These are phyloP conservation scores for Ensete glaucum DNA, from an alignment of 176 grass and related monocot species.

Conservation along the genomic window DNA sequence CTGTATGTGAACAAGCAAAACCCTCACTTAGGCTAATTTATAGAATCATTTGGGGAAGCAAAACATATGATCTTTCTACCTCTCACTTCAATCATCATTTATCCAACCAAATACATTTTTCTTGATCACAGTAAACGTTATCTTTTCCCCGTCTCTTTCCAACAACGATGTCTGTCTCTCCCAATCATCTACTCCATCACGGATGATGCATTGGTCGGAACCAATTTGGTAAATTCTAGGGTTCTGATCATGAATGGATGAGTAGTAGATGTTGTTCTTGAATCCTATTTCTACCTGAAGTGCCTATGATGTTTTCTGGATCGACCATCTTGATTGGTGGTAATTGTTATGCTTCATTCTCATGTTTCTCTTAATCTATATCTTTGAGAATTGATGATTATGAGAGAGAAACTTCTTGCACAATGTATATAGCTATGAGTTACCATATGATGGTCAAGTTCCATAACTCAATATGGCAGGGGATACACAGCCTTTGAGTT, in stretches of 20 bases:
- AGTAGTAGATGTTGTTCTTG: background rate
- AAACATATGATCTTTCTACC: background rate
- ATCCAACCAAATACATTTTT: background rate
- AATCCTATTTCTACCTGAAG: background rate
- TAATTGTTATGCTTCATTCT: too few species aligned
- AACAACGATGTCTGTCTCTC: background rate
- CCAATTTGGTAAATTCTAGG: background rate
- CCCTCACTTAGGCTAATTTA: background rate
- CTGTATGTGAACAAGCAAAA: slow-evolving; percentile 39
- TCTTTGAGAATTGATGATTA: too few species aligned
- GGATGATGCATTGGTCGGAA: too few species aligned
- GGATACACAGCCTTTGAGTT: slow-evolving; percentile 69
- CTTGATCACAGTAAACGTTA: background rate
- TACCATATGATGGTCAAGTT: background rate
- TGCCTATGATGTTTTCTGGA: too few species aligned
- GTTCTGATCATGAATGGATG: too few species aligned
- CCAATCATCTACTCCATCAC: background rate
- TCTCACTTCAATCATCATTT: too few species aligned
- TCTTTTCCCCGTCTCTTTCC: background rate
- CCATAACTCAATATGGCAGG: slow-evolving; percentile 37
- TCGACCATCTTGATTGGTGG: too few species aligned
- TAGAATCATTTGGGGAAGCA: background rate
- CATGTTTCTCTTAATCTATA: too few species aligned
- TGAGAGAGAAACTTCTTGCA: too few species aligned
- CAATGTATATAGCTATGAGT: too few species aligned